These are phyloP conservation scores for Backusella psychrophila DNA, from an alignment of 192 early-diverging fungal species.

Conservation along the genomic window DNA sequence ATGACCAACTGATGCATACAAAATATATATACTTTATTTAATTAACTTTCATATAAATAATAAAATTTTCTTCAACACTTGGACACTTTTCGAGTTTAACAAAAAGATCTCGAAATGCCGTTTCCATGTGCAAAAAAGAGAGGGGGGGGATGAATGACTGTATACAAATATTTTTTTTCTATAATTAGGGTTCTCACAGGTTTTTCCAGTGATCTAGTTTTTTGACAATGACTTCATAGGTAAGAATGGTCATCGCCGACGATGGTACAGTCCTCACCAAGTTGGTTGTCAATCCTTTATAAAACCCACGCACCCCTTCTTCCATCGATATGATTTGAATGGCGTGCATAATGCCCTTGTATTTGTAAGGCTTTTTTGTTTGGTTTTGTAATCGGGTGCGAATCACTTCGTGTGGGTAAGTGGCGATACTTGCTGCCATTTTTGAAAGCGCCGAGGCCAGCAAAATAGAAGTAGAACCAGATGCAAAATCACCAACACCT, in stretches of 20 bases:
- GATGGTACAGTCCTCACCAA: constrained; percentile 89
- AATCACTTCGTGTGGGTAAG: constrained; percentile 97
- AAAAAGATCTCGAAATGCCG: background rate
- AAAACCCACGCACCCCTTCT: constrained; percentile 82
- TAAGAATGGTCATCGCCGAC: constrained; percentile 82
- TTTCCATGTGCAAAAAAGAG: background rate
- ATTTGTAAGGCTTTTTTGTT: constrained; percentile 66
- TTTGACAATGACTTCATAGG: constrained; percentile 82
- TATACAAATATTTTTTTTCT: background rate
- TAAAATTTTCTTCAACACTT: too few species aligned
- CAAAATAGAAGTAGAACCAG: constrained; percentile 58
- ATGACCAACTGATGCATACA: background rate
- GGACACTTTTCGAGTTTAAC: too few species aligned
- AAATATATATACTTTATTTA: too few species aligned
- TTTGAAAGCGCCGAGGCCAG: constrained; percentile 84
- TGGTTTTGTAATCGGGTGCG: constrained; percentile 94
- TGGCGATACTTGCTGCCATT: constrained; percentile 84
- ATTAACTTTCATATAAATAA: too few species aligned
- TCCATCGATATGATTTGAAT: constrained; percentile 67
- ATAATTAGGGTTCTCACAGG: background rate
- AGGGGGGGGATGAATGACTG: background rate
- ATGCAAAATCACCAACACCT: constrained; percentile 11
- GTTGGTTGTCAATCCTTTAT: constrained; percentile 84
- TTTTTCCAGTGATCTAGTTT: constrained; percentile 38
- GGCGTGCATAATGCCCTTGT: constrained; percentile 80